These are phyloP conservation scores for Trapa incisa DNA, from an alignment of 345 rosid genomes.

Conservation along the genomic window DNA sequence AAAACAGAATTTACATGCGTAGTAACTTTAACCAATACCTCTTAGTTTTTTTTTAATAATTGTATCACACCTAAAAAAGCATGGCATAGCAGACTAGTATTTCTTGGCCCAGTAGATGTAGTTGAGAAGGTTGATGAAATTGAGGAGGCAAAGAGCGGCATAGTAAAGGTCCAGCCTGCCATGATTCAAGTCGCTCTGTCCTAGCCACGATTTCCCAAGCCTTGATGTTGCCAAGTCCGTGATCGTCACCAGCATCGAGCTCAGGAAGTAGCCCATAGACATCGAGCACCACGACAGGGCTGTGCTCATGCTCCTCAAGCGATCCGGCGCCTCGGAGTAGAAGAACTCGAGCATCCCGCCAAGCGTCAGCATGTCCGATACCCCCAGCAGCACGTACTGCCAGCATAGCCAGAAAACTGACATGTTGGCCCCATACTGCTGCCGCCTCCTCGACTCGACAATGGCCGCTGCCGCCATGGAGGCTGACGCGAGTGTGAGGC, in stretches of 20 bases:
- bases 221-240: constrained; percentile 21
- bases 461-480: constrained; percentile 43
- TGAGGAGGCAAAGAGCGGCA: constrained; percentile 31
- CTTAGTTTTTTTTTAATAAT: too few relatives aligned
- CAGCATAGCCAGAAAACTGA: constrained; percentile 45
- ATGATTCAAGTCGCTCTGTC: constrained; percentile 25
- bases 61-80: too few relatives aligned
- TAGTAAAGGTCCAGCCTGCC: constrained; percentile 35
- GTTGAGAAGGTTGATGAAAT: constrained; percentile 30
- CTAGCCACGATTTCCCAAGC: constrained; percentile 34
- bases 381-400: constrained; percentile 37
- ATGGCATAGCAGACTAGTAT: constrained; percentile 4
- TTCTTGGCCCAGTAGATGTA: constrained; percentile 24
- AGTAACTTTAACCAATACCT: too few relatives aligned
- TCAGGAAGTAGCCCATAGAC: constrained; percentile 42
- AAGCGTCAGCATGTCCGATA: constrained; percentile 44
- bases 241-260: constrained; percentile 27
- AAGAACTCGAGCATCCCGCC: constrained; percentile 64
- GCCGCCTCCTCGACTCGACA: constrained; percentile 33
- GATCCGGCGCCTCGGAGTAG: constrained; percentile 34
- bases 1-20: too few relatives aligned
- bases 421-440: constrained; percentile 13
- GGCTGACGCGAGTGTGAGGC: constrained; percentile 33
- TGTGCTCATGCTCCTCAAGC: constrained; percentile 37
- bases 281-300: constrained; percentile 52